Conservation (phyloP, 805 yeast genomes). For the Hanseniaspora mollemarum region DNA sequence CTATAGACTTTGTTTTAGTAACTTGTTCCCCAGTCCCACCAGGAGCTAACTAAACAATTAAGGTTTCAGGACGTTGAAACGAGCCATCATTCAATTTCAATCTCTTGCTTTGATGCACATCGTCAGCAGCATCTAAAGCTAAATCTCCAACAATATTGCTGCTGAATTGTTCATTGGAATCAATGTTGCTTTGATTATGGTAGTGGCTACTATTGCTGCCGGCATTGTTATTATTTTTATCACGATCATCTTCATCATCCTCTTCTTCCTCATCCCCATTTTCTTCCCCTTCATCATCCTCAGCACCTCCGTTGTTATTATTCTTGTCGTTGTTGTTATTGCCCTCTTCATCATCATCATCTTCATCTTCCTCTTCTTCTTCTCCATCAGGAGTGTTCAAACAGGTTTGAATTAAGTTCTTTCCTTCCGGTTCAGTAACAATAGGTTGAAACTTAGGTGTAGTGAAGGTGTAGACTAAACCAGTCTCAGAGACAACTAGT, state of each 20-base stretch:
- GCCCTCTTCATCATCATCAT: conserved; percentile 18
- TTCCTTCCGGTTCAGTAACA: conserved; percentile 95
- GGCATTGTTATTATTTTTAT: conserved; percentile 13
- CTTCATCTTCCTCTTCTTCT: conserved; percentile 17
- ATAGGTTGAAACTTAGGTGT: conserved; percentile 98
- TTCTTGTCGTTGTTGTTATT: conserved; percentile 44
- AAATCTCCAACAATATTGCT: conserved; percentile 15
- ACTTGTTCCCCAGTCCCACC: too few species aligned
- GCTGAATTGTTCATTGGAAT: conserved; percentile 17
- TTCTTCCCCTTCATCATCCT: conserved; percentile 1
- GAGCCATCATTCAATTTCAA: background rate
- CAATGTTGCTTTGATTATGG: conserved; percentile 19
- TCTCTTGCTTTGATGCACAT: background rate
- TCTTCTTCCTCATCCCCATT: conserved; percentile 51
- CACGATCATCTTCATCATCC: conserved; percentile 26
- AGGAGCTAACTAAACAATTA: too few species aligned
- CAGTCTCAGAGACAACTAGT: conserved; percentile 95
- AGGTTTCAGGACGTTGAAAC: background rate
- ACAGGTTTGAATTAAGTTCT: conserved; percentile 92
- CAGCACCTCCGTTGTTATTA: conserved; percentile 44
- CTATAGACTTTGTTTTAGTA: too few species aligned
- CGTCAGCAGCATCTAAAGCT: background rate
- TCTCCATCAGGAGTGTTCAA: conserved; percentile 29
- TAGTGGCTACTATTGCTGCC: conserved; percentile 22
- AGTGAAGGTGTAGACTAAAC: conserved; percentile 93